Conservation (phyloP, 176 grass and related monocot species). For the Typha latifolia region DNA sequence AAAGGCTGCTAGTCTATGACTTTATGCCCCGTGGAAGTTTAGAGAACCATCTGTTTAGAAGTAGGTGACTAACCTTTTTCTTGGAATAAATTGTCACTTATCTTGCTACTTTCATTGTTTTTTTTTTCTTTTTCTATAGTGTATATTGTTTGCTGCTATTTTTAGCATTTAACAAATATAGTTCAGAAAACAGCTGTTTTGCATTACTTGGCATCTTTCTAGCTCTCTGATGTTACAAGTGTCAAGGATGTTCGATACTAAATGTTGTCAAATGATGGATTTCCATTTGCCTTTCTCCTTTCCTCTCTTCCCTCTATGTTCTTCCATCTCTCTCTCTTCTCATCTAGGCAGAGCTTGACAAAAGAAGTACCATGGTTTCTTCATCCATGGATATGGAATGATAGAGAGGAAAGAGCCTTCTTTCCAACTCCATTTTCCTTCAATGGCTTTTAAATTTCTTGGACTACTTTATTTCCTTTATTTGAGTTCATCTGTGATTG, state of each 20-base stretch:
- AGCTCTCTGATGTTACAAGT: neutral
- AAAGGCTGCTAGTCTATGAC: conserved; percentile 79
- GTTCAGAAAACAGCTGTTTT: conserved; percentile 56
- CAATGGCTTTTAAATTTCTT: too few relatives aligned
- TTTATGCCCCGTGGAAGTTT: conserved; percentile 86
- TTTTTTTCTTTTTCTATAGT: neutral
- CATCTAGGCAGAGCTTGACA: too few relatives aligned
- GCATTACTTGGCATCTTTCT: conserved; percentile 10
- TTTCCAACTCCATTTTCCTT: too few relatives aligned
- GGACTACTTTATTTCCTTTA: too few relatives aligned
- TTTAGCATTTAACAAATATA: conserved; percentile 45
- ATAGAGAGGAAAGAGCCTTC: too few relatives aligned
- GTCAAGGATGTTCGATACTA: too few relatives aligned
- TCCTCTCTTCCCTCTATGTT: too few relatives aligned
- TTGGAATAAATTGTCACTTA: neutral
- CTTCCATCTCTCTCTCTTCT: too few relatives aligned
- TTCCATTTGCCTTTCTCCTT: too few relatives aligned
- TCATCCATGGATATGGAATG: too few relatives aligned
- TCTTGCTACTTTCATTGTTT: neutral
- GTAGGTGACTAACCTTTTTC: conserved; percentile 35
- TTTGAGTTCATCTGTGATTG: conserved; percentile 8
- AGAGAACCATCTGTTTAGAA: conserved; percentile 83
- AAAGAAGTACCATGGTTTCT: too few relatives aligned
- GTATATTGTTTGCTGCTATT: conserved; percentile 31
- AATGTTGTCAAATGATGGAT: too few relatives aligned